Percentiles rank a stretch among this genome's conserved stretches.
Evolutionary conservation across 169 alveolate genomes (phyloP).

Genomic region (Fabrea salina): DNA sequence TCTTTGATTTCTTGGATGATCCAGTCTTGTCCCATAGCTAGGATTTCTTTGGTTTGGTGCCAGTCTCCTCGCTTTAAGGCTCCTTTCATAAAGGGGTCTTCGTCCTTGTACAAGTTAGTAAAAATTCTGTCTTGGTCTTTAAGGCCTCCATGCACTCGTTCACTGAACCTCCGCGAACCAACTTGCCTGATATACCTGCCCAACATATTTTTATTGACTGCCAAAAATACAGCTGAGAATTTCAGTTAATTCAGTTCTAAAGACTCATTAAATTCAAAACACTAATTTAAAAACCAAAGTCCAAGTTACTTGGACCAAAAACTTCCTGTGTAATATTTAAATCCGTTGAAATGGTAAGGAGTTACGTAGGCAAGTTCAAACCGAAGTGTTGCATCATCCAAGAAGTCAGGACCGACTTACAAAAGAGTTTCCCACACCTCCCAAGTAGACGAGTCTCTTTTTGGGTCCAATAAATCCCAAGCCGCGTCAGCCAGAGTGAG

Average conservation of each 20-base stretch:
- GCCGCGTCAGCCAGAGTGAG: not conserved
- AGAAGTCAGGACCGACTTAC: conserved; percentile 9
- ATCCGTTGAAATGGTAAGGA: conserved; percentile 9
- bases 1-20: conserved; percentile 73
- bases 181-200: no score
- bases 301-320: no score
- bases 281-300: no score
- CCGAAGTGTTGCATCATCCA: conserved; percentile 15
- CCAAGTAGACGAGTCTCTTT: conserved; percentile 14
- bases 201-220: no score
- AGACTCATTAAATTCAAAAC: no score
- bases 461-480: not conserved
- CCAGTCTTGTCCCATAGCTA: conserved; percentile 78
- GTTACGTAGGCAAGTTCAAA: not conserved
- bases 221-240: no score
- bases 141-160: conserved; percentile 68
- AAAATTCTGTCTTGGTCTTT: conserved; percentile 74
- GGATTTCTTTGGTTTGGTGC: conserved; percentile 78
- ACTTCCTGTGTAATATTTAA: no score
- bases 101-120: conserved; percentile 74
- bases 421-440: conserved; percentile 27
- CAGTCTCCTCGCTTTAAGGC: conserved; percentile 81
- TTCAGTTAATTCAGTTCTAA: no score
- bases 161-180: no score
- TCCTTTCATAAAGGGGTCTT: conserved; percentile 61